Evolutionary conservation across 352 stramenopile genomes (phyloP).

Genomic region (Phytophthora melonis): DNA sequence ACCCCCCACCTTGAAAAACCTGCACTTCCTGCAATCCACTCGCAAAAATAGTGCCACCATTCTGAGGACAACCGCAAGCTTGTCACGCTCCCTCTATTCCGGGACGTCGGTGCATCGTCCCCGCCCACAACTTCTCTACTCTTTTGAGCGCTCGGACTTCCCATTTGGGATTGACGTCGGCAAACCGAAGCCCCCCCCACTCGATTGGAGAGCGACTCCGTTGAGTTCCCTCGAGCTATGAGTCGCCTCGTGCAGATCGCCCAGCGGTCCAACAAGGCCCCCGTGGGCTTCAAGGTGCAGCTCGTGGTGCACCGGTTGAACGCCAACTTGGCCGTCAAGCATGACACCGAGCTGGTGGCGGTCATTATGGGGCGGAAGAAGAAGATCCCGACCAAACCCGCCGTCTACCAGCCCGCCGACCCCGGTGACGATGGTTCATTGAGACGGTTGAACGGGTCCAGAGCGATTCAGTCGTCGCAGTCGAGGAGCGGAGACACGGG

Average conservation of each 20-base stretch:
- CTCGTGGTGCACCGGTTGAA: constrained; percentile 75
- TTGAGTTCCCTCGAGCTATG: constrained; percentile 37
- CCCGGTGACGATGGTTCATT: constrained; percentile 37
- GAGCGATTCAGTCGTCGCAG: constrained; percentile 35
- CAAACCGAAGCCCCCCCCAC: constrained; percentile 13
- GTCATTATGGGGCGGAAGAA: constrained; percentile 81
- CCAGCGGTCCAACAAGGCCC: constrained; percentile 64
- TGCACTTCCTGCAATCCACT: neutral
- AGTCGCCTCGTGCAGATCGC: constrained; percentile 75
- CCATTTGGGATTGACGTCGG: constrained; percentile 30
- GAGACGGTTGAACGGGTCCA: constrained; percentile 36
- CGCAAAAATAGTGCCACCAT: constrained; percentile 38
- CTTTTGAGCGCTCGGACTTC: constrained; percentile 25
- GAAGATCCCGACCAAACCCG: constrained; percentile 66
- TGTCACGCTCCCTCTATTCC: constrained; percentile 32
- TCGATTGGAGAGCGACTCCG: constrained; percentile 8
- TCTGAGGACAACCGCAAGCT: constrained; percentile 23
- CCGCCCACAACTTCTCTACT: constrained; percentile 8
- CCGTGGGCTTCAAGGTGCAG: constrained; percentile 75
- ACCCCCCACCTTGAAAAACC: neutral
- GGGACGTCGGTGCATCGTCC: constrained; percentile 19
- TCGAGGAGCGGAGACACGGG: constrained; percentile 41
- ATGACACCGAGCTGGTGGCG: constrained; percentile 59
- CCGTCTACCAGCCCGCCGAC: constrained; percentile 50
- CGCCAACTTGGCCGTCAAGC: constrained; percentile 58